A percentile compares a stretch with the other conserved stretches of the same genome.
Evolutionary conservation across 257 asterid species (phyloP).

Genomic region (Vinca minor): DNA sequence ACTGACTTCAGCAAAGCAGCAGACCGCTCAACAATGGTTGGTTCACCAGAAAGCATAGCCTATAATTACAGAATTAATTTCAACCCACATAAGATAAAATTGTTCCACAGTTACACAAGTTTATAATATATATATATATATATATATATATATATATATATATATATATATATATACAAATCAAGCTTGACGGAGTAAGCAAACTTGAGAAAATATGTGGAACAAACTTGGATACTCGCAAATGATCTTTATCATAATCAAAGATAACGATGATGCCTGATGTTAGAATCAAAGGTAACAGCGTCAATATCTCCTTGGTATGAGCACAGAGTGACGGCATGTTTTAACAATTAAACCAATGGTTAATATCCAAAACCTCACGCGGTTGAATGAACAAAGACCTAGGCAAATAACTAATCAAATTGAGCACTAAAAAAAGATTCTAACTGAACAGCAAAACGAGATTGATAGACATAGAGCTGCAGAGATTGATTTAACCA

Average conservation of each 20-base stretch:
- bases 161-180: too few species aligned
- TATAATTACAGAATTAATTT: slow-evolving; percentile 17
- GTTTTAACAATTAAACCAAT: background rate
- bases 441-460: background rate
- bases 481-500: background rate
- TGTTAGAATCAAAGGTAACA: background rate
- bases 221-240: slow-evolving; percentile 9
- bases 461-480: background rate
- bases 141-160: too few species aligned
- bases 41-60: slow-evolving; percentile 98
- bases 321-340: background rate
- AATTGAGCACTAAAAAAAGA: background rate
- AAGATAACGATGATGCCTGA: background rate
- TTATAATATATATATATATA: background rate
- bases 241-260: background rate
- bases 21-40: slow-evolving; percentile 79
- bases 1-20: slow-evolving; percentile 92
- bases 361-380: background rate
- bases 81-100: background rate
- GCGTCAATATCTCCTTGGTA: background rate
- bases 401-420: background rate
- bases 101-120: background rate
- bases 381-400: background rate
- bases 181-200: background rate
- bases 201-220: background rate